Percentiles rank a stretch among this genome's conserved stretches.
Conservation (phyloP, 345 rosid genomes). For the Camelina sativa region DNA sequence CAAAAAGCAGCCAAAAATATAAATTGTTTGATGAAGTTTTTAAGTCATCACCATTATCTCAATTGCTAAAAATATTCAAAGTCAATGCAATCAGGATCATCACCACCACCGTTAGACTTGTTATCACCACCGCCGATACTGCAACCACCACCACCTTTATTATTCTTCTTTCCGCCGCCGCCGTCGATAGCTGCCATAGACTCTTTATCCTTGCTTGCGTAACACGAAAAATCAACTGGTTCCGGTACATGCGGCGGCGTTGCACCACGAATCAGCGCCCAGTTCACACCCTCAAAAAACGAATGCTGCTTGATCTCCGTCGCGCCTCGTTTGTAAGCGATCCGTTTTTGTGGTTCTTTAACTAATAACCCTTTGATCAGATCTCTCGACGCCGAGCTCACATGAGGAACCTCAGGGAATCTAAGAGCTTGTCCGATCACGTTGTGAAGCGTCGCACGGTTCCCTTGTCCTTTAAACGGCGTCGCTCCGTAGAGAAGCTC, state of each 20-base stretch:
- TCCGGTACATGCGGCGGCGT: conserved; percentile 87
- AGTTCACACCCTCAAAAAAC: conserved; percentile 84
- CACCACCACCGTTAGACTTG: conserved; percentile 25
- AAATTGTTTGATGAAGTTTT: background rate
- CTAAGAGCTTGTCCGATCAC: conserved; percentile 84
- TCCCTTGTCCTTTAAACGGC: conserved; percentile 92
- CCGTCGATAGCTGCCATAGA: conserved; percentile 27
- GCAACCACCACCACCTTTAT: conserved; percentile 33
- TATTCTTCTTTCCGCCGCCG: conserved; percentile 29
- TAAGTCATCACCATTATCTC: background rate
- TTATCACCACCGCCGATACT: conserved; percentile 30
- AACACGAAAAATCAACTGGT: conserved; percentile 67
- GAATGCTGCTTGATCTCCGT: conserved; percentile 93
- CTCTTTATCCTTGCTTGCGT: conserved; percentile 56
- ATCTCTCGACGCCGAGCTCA: conserved; percentile 70
- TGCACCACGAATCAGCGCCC: conserved; percentile 90
- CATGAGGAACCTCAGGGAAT: conserved; percentile 79
- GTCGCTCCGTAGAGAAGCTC: conserved; percentile 85
- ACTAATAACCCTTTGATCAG: conserved; percentile 75
- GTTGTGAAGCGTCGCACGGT: conserved; percentile 80
- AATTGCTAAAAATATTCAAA: conserved; percentile 63
- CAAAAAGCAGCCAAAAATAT: background rate
- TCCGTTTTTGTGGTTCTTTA: conserved; percentile 81
- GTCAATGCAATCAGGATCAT: conserved; percentile 58
- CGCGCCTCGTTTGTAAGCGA: conserved; percentile 86